Conservation (phyloP, 164 flowering plant genomes). For the Aristolochia contorta region DNA sequence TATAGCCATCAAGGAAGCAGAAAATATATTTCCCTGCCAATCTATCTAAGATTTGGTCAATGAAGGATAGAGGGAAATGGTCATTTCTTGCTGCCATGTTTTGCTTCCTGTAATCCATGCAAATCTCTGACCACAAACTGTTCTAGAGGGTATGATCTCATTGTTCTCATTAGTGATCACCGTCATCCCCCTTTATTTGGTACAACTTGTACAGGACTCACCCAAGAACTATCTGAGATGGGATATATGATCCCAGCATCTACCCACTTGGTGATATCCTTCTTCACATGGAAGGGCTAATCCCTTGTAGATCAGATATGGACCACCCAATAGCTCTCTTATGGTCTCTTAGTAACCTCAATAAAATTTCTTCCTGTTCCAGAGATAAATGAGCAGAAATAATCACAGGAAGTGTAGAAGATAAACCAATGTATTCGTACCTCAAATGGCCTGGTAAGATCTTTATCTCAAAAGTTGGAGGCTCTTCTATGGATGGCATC, state of each 20-base stretch:
- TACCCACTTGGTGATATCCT: too few relatives aligned
- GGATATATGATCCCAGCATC: too few relatives aligned
- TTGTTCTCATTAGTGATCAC: background rate
- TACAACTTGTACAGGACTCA: slow-evolving; percentile 4
- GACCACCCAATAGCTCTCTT: background rate
- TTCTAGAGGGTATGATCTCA: background rate
- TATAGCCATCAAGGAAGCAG: slow-evolving; percentile 6
- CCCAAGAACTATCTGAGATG: background rate
- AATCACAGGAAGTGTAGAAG: background rate
- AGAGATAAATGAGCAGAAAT: background rate
- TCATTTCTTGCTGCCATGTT: background rate
- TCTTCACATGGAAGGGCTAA: background rate
- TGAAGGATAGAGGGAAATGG: slow-evolving; percentile 2
- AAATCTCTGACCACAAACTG: background rate
- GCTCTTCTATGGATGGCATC: background rate
- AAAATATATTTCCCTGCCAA: background rate
- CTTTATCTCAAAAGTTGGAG: background rate
- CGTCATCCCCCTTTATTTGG: background rate
- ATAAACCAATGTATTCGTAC: background rate
- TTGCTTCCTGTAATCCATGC: background rate
- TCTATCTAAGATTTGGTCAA: slow-evolving; percentile 3
- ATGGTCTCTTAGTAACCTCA: background rate
- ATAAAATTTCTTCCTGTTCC: background rate
- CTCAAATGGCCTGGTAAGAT: background rate
- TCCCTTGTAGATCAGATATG: background rate